These are phyloP conservation scores for Colletotrichum phormii DNA, from an alignment of 2,329 filamentous ascomycete species.

Conservation along the genomic window DNA sequence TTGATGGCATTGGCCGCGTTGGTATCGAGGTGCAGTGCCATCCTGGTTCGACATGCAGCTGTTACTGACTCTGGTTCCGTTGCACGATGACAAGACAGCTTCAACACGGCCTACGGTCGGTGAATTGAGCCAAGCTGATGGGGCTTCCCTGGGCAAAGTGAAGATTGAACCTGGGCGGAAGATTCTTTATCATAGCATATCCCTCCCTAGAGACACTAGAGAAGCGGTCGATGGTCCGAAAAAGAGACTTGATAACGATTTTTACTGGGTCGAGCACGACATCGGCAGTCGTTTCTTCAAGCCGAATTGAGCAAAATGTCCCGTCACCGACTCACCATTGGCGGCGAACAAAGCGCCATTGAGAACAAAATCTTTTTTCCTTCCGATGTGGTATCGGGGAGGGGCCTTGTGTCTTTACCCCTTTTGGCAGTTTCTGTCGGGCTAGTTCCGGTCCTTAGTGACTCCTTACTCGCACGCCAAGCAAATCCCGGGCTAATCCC, in stretches of 20 bases:
- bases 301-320: not conserved
- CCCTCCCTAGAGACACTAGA: not conserved
- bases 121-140: not conserved
- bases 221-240: slow-evolving; percentile 15
- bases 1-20: slow-evolving; percentile 20
- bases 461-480: slow-evolving; percentile 5
- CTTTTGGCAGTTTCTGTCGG: slow-evolving; percentile 21
- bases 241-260: slow-evolving; percentile 19
- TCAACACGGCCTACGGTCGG: not conserved
- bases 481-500: not conserved
- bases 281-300: slow-evolving; percentile 10
- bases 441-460: not conserved
- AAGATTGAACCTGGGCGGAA: not conserved
- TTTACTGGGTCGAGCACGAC: slow-evolving; percentile 36
- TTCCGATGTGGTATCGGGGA: slow-evolving; percentile 13
- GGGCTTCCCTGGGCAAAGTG: not conserved
- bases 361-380: not conserved
- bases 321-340: not conserved
- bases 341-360: not conserved
- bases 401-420: slow-evolving; percentile 24
- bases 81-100: not conserved
- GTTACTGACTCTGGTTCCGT: not conserved
- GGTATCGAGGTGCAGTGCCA: slow-evolving; percentile 15
- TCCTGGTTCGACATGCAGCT: not conserved
- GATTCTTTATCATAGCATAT: slow-evolving; percentile 13